A percentile compares a stretch with the other conserved stretches of the same genome.
Evolutionary conservation across 2,329 filamentous ascomycete genomes (phyloP).

Genomic region (Diaporthe humulicola): DNA sequence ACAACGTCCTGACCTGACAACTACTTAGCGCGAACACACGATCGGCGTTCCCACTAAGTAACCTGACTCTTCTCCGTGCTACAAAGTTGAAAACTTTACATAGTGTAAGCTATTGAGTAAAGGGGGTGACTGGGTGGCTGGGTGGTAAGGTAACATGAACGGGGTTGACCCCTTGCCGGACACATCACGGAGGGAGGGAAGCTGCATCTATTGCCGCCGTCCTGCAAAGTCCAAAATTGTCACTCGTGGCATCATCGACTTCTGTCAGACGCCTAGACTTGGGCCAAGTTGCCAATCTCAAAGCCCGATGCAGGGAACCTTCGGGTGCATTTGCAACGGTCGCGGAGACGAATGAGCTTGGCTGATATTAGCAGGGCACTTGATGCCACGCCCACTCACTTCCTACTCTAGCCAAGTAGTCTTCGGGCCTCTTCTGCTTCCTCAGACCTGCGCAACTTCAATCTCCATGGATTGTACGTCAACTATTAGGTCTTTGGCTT

Average conservation of each 20-base stretch:
- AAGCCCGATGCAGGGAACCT: not conserved
- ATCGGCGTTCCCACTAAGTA: not conserved
- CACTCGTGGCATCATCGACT: slow-evolving; percentile 2
- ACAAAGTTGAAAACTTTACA: no score
- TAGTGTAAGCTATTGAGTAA: no score
- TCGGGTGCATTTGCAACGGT: not conserved
- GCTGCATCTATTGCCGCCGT: not conserved
- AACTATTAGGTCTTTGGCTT: no score
- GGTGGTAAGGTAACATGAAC: no score
- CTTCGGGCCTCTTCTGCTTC: no score
- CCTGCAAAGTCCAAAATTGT: not conserved
- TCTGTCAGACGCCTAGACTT: not conserved
- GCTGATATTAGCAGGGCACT: no score
- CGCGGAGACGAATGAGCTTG: no score
- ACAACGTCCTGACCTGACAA: not conserved
- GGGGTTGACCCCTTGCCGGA: not conserved
- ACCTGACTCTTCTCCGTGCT: not conserved
- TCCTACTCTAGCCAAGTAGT: no score
- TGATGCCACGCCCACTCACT: no score
- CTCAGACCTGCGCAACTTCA: no score
- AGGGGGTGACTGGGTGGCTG: no score
- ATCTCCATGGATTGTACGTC: no score
- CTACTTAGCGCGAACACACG: not conserved
- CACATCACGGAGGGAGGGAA: not conserved
- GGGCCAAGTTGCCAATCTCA: not conserved